Base-by-base conservation (phyloP, 1,139 yeast species). In the Pichia sp. region DNA sequence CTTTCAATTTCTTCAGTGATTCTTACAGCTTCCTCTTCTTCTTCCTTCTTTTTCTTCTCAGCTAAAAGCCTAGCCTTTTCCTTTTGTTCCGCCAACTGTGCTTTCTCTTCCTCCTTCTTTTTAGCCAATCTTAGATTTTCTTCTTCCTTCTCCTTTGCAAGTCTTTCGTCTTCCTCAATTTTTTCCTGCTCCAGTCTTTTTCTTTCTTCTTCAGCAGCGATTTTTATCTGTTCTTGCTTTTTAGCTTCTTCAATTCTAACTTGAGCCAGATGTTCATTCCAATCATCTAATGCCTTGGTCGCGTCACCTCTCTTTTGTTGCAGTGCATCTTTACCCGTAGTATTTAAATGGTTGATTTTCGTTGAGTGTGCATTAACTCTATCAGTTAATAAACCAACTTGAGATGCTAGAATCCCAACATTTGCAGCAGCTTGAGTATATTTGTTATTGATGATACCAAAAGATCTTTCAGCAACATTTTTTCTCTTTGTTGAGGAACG, bases 321-420 rank as follows among this genome's bases (percentile, higher is more conserved):
- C 49, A 76, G 65, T n/a, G 53, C 54, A 29, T 65, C 68, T 53
- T 69, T 71, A 35, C 70, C 78, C 33, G 64, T 48, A 41, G 67
- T 56, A 12, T 43, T 59, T 51, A 75, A 65, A 35, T 60, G 53
- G n/a, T 65, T 55, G 49, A 76, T 65, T 53, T 71, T 72, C 26
- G 75, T 63, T 30, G 70, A 64, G 56, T 73, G 76, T 6, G 76
- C 71, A 37, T 69, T 69, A 30, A 75, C 67, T 37, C 69, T 64
- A 3, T 67, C 65, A 35, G 69, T 67, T 52, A 76, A 65, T 28
- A 64, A 63, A 39, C 69, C 74, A 49, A 76, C 71, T 56, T 75
- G 80, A 28, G 68, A 68, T 29, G 64, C 57, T 48, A 75, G 64
- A 34, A 60, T 60, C 37, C 58, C 64, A 48, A 71, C 76, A 38